Evolutionary conservation across 805 yeast species (phyloP).

Genomic region (Komagataella kurtzmanii): DNA sequence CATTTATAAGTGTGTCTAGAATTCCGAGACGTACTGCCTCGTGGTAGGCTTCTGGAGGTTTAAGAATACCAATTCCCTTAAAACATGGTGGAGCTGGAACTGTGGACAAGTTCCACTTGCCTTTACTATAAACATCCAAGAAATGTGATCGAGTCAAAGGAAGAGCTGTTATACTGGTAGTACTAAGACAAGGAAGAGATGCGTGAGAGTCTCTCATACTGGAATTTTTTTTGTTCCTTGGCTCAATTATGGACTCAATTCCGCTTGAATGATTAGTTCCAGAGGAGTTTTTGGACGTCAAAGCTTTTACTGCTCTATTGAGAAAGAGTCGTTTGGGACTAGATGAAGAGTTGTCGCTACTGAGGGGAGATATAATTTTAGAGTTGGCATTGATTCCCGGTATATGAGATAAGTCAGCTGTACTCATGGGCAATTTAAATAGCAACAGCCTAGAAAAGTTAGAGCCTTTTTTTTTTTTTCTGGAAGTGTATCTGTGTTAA

Average conservation of each 20-base stretch:
- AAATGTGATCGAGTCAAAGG: slow-evolving; percentile 39
- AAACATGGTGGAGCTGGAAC: slow-evolving; percentile 45
- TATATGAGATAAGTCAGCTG: not conserved
- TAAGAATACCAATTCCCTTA: slow-evolving; percentile 29
- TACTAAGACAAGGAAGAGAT: not conserved
- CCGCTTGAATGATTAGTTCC: not conserved
- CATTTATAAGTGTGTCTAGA: slow-evolving; percentile 24
- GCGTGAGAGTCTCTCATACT: not conserved
- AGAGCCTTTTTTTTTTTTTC: no score
- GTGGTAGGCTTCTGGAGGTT: slow-evolving; percentile 45
- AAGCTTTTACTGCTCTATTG: not conserved
- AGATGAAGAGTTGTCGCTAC: not conserved
- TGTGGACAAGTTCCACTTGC: slow-evolving; percentile 40
- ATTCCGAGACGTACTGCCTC: slow-evolving; percentile 32
- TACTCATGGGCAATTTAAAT: not conserved
- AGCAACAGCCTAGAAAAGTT: not conserved
- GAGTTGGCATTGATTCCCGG: not conserved
- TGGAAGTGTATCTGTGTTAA: not conserved
- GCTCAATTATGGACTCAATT: not conserved
- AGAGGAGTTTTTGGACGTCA: not conserved
- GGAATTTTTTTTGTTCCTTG: not conserved
- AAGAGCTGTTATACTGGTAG: slow-evolving; percentile 8
- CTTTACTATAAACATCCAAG: slow-evolving; percentile 40
- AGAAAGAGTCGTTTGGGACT: not conserved
- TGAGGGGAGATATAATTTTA: not conserved